These are phyloP conservation scores for Diaporthe vexans DNA, from an alignment of 2,329 filamentous ascomycete genomes.

Conservation along the genomic window DNA sequence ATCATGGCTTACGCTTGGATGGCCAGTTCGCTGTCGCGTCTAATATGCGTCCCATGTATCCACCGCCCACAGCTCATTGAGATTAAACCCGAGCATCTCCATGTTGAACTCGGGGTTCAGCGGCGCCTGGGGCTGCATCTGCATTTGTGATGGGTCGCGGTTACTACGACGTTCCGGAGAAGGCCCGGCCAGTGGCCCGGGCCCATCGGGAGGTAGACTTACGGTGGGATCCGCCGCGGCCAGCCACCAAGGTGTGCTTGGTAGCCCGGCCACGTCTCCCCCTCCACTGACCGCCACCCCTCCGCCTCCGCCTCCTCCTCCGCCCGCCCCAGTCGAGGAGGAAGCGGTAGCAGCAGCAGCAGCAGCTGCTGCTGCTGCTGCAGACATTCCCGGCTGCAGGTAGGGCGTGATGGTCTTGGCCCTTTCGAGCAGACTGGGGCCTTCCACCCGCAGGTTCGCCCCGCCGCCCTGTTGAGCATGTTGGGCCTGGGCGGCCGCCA, in stretches of 20 bases:
- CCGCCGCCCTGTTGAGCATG: conserved; percentile 33
- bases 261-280: conserved; percentile 38
- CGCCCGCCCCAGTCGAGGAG: neutral
- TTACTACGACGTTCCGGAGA: conserved; percentile 30
- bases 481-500: conserved; percentile 43
- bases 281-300: conserved; percentile 29
- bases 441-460: conserved; percentile 30
- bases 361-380: neutral
- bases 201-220: conserved; percentile 40
- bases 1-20: no score
- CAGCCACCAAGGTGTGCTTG: conserved; percentile 48
- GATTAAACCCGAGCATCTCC: conserved; percentile 65
- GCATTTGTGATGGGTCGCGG: conserved; percentile 44
- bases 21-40: neutral
- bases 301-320: neutral
- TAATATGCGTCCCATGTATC: conserved; percentile 44
- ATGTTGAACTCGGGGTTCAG: conserved; percentile 68
- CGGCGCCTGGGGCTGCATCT: conserved; percentile 42
- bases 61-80: conserved; percentile 69
- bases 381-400: conserved; percentile 30
- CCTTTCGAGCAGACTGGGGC: conserved; percentile 39
- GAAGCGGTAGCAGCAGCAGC: neutral
- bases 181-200: conserved; percentile 2
- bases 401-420: conserved; percentile 41
- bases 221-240: conserved; percentile 43